These are phyloP conservation scores for Globisporangium iwayamae DNA, from an alignment of 352 stramenopile species.

Conservation along the genomic window DNA sequence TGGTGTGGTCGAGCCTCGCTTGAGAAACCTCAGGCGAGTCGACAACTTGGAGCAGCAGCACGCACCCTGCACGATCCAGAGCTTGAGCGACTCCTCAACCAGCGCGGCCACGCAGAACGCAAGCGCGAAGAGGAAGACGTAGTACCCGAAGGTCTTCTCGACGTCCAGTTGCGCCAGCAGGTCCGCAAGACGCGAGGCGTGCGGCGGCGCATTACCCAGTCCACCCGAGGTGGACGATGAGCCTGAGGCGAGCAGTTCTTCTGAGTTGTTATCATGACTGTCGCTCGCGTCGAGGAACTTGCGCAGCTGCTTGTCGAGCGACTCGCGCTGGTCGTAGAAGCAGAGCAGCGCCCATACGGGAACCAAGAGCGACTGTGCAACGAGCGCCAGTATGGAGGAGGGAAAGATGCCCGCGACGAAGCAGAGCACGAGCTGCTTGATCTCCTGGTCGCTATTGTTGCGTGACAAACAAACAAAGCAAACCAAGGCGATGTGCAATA, in stretches of 20 bases:
- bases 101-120: slow-evolving; percentile 57
- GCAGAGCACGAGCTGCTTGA: slow-evolving; percentile 51
- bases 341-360: slow-evolving; percentile 40
- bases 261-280: background rate
- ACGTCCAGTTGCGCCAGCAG: slow-evolving; percentile 46
- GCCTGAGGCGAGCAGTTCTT: background rate
- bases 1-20: background rate
- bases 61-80: slow-evolving; percentile 58
- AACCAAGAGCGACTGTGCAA: slow-evolving; percentile 33
- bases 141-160: slow-evolving; percentile 58
- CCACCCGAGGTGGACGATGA: background rate
- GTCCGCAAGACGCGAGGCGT: slow-evolving; percentile 34
- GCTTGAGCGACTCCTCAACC: slow-evolving; percentile 65
- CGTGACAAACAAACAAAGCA: background rate
- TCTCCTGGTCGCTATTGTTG: slow-evolving; percentile 44
- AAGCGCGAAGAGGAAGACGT: slow-evolving; percentile 46
- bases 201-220: background rate
- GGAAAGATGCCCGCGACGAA: slow-evolving; percentile 56
- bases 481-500: background rate
- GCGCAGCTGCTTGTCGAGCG: slow-evolving; percentile 39
- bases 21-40: slow-evolving; percentile 11
- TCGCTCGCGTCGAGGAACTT: slow-evolving; percentile 20
- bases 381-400: slow-evolving; percentile 33
- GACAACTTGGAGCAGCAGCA: slow-evolving; percentile 27
- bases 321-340: slow-evolving; percentile 52